Conservation (phyloP, 2,329 filamentous ascomycete species). For the Dactylellina drechsleri region DNA sequence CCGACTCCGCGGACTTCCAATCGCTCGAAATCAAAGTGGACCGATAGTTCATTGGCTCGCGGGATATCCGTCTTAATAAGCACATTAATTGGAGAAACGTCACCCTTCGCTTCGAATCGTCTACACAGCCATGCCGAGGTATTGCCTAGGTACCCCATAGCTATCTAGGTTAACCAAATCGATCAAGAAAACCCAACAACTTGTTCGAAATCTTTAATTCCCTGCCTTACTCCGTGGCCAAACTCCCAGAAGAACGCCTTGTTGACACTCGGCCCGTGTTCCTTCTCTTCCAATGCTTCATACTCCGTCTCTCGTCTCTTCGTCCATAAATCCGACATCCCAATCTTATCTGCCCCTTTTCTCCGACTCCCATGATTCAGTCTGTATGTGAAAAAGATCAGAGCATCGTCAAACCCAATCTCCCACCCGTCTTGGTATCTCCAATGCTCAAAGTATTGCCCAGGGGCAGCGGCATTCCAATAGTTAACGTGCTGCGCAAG, state of each 20-base stretch:
- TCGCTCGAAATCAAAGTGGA: background rate
- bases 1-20: no score
- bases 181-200: constrained; percentile 36
- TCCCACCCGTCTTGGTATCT: constrained; percentile 69
- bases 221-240: constrained; percentile 66
- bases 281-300: constrained; percentile 61
- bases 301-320: constrained; percentile 68
- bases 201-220: constrained; percentile 62
- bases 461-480: constrained; percentile 65
- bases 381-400: constrained; percentile 63
- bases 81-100: constrained; percentile 11
- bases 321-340: constrained; percentile 69
- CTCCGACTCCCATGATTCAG: constrained; percentile 61
- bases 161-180: background rate
- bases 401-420: constrained; percentile 68
- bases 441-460: constrained; percentile 66
- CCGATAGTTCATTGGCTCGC: constrained; percentile 19
- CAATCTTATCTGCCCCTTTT: constrained; percentile 67
- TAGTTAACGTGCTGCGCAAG: constrained; percentile 65
- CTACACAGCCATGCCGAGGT: constrained; percentile 2
- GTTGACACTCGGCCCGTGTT: constrained; percentile 54
- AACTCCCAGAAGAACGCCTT: constrained; percentile 65
- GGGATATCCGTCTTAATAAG: constrained; percentile 13
- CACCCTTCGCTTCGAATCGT: background rate
- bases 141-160: background rate